phyloP scores from a whole-genome alignment of 768 basidiomycete species.

The Tricholoma hemisulphureum region DNA sequence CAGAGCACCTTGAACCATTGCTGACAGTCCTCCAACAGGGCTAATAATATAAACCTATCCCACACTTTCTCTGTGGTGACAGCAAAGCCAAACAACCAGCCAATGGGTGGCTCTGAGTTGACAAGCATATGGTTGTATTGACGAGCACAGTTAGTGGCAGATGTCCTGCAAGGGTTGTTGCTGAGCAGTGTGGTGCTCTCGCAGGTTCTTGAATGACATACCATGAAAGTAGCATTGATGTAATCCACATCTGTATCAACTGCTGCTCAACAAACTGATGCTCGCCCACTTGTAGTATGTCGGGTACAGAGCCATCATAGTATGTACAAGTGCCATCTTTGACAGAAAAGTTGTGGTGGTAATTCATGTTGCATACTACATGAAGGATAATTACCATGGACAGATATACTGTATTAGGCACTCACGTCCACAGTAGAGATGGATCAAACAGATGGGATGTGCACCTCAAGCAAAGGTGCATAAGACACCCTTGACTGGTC shows the following conservation, averaged over 20 bases:
- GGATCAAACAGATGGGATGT: neutral
- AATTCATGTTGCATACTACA: neutral
- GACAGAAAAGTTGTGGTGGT: neutral
- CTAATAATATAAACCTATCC: neutral
- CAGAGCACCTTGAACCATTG: neutral
- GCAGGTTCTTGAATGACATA: neutral
- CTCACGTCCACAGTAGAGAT: neutral
- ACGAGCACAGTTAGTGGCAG: neutral
- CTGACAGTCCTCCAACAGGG: neutral
- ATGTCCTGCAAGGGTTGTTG: neutral
- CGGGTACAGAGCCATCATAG: neutral
- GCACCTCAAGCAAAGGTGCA: neutral
- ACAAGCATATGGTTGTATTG: neutral
- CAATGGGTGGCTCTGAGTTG: neutral
- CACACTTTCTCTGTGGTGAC: conserved; percentile 15
- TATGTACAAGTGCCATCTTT: neutral
- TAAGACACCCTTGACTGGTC: neutral
- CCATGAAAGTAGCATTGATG: neutral
- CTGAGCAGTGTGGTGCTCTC: neutral
- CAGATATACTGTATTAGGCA: neutral
- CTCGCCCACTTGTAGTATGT: neutral
- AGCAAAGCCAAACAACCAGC: neutral
- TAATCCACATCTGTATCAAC: neutral
- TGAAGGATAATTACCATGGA: neutral
- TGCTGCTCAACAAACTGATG: neutral